Percentiles rank a stretch among this genome's conserved stretches.
phyloP scores from a whole-genome alignment of 169 alveolate genomes.

The Fabrea salina region DNA sequence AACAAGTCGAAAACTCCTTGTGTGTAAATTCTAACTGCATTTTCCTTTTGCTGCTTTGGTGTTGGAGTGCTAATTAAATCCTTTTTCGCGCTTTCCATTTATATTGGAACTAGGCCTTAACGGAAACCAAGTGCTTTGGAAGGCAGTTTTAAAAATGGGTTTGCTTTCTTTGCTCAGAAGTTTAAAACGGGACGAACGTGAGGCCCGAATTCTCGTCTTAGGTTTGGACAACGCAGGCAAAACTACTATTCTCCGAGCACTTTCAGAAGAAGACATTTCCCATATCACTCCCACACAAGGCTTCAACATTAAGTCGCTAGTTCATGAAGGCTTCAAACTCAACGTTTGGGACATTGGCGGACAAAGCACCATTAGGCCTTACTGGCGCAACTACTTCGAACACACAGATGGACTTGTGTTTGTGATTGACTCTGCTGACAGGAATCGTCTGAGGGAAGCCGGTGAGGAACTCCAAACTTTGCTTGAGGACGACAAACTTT shows the following conservation, averaged over 20 bases:
- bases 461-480: slow-evolving; percentile 78
- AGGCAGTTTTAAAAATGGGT: slow-evolving; percentile 44
- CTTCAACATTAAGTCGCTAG: slow-evolving; percentile 82
- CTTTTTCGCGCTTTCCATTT: too few species aligned
- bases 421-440: slow-evolving; percentile 88
- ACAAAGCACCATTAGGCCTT: slow-evolving; percentile 82
- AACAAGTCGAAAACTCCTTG: too few species aligned
- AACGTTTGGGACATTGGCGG: slow-evolving; percentile 93
- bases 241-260: slow-evolving; percentile 81
- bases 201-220: slow-evolving; percentile 77
- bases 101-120: too few species aligned
- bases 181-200: slow-evolving; percentile 70
- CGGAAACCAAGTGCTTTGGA: too few species aligned
- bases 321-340: slow-evolving; percentile 80
- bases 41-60: too few species aligned
- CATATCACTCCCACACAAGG: slow-evolving; percentile 87
- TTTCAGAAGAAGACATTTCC: slow-evolving; percentile 74
- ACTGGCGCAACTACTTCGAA: slow-evolving; percentile 89
- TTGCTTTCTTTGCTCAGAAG: slow-evolving; percentile 49
- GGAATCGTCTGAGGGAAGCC: slow-evolving; percentile 79
- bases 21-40: too few species aligned
- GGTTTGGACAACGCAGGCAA: slow-evolving; percentile 89
- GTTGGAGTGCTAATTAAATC: too few species aligned
- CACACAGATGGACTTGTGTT: slow-evolving; percentile 86
- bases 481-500: slow-evolving; percentile 78